Conservation (phyloP, 139 green algal genomes). For the Closterium sp. region DNA sequence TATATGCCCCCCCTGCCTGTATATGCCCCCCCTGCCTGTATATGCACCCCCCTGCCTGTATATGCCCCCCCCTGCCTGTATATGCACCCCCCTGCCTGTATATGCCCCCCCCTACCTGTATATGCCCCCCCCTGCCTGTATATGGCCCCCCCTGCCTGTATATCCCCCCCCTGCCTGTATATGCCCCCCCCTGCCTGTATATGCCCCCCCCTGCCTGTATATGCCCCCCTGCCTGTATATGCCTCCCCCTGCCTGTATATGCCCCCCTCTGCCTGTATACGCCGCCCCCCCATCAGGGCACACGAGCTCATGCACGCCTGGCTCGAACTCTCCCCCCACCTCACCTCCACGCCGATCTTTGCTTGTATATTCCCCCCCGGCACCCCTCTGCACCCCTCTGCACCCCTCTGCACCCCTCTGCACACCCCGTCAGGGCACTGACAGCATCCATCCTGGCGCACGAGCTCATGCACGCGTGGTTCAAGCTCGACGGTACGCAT, state of each 20-base stretch:
- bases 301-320: neutral
- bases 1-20: too few relatives aligned
- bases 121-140: neutral
- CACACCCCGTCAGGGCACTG: constrained; percentile 64
- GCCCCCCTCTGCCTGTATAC: neutral
- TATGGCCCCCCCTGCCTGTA: neutral
- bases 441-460: constrained; percentile 51
- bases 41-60: too few relatives aligned
- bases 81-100: too few relatives aligned
- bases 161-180: neutral
- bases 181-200: neutral
- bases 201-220: neutral
- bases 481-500: constrained; percentile 64
- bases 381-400: too few relatives aligned
- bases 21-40: too few relatives aligned
- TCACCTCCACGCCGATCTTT: too few relatives aligned
- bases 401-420: too few relatives aligned
- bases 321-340: too few relatives aligned
- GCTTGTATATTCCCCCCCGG: too few relatives aligned
- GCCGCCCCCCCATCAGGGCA: neutral
- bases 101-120: too few relatives aligned
- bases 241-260: neutral
- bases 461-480: constrained; percentile 77
- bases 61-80: too few relatives aligned
- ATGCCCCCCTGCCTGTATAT: neutral